phyloP scores from a whole-genome alignment of 495 filamentous ascomycete species.

The Trypethelium eluteriae region DNA sequence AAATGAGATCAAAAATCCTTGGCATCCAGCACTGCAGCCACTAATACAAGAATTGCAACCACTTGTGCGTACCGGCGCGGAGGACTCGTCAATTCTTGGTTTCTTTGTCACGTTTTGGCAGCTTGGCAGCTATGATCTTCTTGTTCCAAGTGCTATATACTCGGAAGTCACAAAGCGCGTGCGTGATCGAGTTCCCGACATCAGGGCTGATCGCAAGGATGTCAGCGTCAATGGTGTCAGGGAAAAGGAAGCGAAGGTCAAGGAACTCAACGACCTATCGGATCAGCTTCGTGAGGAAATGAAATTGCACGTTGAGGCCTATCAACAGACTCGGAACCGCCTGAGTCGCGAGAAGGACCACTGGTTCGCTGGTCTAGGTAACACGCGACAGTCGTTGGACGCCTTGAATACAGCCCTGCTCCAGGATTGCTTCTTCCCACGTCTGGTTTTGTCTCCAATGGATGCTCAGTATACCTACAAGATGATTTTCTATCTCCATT shows the following conservation, averaged over 20 bases:
- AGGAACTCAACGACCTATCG: conserved; percentile 50
- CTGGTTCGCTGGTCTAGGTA: conserved; percentile 62
- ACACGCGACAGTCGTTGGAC: conserved; percentile 55
- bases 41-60: conserved; percentile 61
- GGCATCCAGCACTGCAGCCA: conserved; percentile 67
- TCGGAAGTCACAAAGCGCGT: conserved; percentile 58
- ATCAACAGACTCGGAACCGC: conserved; percentile 53
- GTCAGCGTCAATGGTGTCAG: conserved; percentile 53
- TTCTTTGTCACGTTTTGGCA: conserved; percentile 96
- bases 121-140: conserved; percentile 70
- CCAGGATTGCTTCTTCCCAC: conserved; percentile 84
- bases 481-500: conserved; percentile 79
- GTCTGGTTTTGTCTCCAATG: conserved; percentile 69
- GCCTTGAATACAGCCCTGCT: conserved; percentile 59
- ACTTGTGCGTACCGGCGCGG: conserved; percentile 54
- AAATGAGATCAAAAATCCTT: conserved; percentile 31
- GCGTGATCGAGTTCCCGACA: conserved; percentile 49
- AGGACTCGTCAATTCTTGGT: conserved; percentile 58
- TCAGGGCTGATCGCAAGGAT: conserved; percentile 65
- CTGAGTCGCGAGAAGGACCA: conserved; percentile 68
- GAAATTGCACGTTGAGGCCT: conserved; percentile 56
- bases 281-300: conserved; percentile 63
- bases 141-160: conserved; percentile 65
- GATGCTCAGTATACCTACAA: conserved; percentile 83
- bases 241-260: conserved; percentile 58